Evolutionary conservation across 2,329 filamentous ascomycete species (phyloP).

Genomic region (Phoma herbarum): DNA sequence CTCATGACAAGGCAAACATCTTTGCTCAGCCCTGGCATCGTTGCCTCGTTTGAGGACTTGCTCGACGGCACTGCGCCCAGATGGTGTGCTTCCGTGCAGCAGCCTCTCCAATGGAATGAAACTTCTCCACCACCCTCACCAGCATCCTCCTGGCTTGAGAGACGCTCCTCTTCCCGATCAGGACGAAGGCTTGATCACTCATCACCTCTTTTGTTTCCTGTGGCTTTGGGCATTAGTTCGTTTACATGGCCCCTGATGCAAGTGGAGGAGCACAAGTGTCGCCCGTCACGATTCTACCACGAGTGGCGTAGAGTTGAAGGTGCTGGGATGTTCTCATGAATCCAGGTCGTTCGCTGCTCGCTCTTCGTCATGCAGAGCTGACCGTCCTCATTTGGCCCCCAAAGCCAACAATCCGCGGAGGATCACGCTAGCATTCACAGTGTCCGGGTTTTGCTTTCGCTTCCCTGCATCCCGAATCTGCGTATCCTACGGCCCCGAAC

Average conservation of each 20-base stretch:
- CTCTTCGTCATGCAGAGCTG: slow-evolving; percentile 8
- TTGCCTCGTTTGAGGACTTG: slow-evolving; percentile 29
- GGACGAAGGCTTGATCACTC: slow-evolving; percentile 29
- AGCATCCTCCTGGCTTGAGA: slow-evolving; percentile 21
- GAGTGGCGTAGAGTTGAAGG: slow-evolving; percentile 24
- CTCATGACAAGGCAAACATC: slow-evolving; percentile 28
- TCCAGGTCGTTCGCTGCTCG: slow-evolving; percentile 25
- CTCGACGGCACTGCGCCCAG: slow-evolving; percentile 34
- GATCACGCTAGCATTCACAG: slow-evolving; percentile 25
- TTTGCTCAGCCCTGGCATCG: slow-evolving; percentile 38
- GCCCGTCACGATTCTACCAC: slow-evolving; percentile 22
- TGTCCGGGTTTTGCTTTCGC: slow-evolving; percentile 18
- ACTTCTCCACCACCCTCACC: slow-evolving; percentile 26
- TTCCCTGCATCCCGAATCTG: slow-evolving; percentile 23
- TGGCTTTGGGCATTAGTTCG: slow-evolving; percentile 19
- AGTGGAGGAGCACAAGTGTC: slow-evolving; percentile 38
- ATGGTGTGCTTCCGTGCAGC: slow-evolving; percentile 28
- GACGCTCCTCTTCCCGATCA: slow-evolving; percentile 30
- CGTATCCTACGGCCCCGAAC: slow-evolving; percentile 27
- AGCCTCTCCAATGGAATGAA: slow-evolving; percentile 33
- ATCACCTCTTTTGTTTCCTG: slow-evolving; percentile 28
- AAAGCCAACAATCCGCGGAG: slow-evolving; percentile 33
- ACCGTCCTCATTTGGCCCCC: slow-evolving; percentile 29
- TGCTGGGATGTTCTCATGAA: slow-evolving; percentile 19
- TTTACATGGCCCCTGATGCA: slow-evolving; percentile 33